Evolutionary conservation across 164 flowering plant species (phyloP), one percentile per base, ranked within the genome.

Genomic region (Chimonanthus praecox): DNA sequence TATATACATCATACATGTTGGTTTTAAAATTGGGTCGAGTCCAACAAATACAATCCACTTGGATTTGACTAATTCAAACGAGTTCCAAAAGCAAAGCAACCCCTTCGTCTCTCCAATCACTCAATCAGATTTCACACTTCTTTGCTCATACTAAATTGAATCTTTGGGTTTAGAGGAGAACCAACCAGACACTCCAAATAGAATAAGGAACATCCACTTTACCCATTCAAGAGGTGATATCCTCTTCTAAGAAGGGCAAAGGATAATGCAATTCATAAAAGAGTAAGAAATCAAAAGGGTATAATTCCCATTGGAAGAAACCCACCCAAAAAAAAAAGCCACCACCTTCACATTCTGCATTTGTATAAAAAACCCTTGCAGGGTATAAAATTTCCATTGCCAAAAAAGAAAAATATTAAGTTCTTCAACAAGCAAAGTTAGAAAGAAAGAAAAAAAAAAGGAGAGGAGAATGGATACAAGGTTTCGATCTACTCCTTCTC

Each of bases 261-360:
- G 51, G 7, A 71, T 54, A 64, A 15, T 18, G 43, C 18, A 46
- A 18, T 20, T 8, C 33, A 21, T 44, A 47, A 76, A 66, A 70
- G 43, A 68, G 76, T 58, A 73, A 58, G 70, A 67, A 46, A 73
- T 50, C 71, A 66, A 78, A 20, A 73, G 74, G 69, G 84, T 69
- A 79, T 79, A 68, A 3, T 62, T 15, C 67, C 72, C 13, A n/a
- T 47, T n/a, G 9, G 47, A 81, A 68, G 79, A 71, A 65, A 71
- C 47, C 69, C 69, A 10, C 6, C 6, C 2, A 63, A 33, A 4
- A 63, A 63, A 10, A 18, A 18, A 10, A 7, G 18, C 60, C 60
- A 54, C 16, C 60, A 18, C 69, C 69, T 33, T 66, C 4, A 6
- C 16, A 46, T 45, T 44, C 33, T 8, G 50, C 7, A 11, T 20